Percentiles rank a stretch among this genome's conserved stretches.
Evolutionary conservation across 257 asterid genomes (phyloP).

Genomic region (Schizonepeta tenuifolia): DNA sequence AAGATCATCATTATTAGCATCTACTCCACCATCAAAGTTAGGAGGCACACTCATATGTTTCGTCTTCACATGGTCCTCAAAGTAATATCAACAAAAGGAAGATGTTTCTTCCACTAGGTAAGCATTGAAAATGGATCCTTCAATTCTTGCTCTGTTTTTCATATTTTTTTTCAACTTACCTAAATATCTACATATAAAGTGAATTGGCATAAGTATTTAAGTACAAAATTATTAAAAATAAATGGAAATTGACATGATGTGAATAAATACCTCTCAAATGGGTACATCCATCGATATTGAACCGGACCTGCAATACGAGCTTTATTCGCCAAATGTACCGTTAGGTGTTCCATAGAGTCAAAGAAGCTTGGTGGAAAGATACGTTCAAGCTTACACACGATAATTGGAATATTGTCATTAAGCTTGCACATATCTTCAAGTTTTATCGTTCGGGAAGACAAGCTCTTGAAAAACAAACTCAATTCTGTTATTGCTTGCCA

Average conservation of each 20-base stretch:
- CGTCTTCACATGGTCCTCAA: too few relatives aligned
- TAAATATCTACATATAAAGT: not conserved
- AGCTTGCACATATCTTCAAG: not conserved
- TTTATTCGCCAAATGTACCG: not conserved
- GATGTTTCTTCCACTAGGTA: not conserved
- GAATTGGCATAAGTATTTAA: too few relatives aligned
- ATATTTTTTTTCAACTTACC: not conserved
- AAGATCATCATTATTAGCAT: not conserved
- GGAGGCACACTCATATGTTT: not conserved
- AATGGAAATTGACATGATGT: too few relatives aligned
- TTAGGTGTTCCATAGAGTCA: not conserved
- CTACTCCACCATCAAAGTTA: not conserved
- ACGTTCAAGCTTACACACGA: not conserved
- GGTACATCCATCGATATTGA: not conserved
- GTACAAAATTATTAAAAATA: too few relatives aligned
- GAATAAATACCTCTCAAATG: not conserved
- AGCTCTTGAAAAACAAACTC: not conserved
- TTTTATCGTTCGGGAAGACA: not conserved
- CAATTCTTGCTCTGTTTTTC: not conserved
- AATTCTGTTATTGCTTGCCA: not conserved
- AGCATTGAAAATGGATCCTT: not conserved
- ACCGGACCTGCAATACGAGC: not conserved
- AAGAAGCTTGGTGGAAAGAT: not conserved
- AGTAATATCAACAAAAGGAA: not conserved
- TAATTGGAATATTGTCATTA: not conserved